A percentile compares a stretch with the other conserved stretches of the same genome.
These are phyloP conservation scores for Yarrowia deformans DNA, from an alignment of 805 yeast species.

Conservation along the genomic window DNA sequence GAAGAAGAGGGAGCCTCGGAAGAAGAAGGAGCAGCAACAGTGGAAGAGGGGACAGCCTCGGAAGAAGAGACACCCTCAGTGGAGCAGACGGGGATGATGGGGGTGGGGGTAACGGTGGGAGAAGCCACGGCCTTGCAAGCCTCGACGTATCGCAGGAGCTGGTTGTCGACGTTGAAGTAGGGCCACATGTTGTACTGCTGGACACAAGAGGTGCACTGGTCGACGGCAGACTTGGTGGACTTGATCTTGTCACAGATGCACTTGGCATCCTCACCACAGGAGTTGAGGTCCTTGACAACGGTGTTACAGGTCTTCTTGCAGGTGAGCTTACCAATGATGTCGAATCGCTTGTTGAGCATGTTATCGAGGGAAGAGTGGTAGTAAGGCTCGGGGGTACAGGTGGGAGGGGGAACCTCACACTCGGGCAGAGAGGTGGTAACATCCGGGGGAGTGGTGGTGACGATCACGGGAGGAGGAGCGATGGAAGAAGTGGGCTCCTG, in stretches of 20 bases:
- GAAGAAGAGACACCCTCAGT: slow-evolving; percentile 70
- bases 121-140: slow-evolving; percentile 51
- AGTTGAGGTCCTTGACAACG: slow-evolving; percentile 6
- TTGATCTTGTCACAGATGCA: slow-evolving; percentile 34
- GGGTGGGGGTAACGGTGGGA: slow-evolving; percentile 83
- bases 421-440: slow-evolving; percentile 37
- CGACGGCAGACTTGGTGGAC: slow-evolving; percentile 30
- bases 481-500: slow-evolving; percentile 17
- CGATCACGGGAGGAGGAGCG: slow-evolving; percentile 33
- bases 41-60: slow-evolving; percentile 77
- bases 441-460: slow-evolving; percentile 32
- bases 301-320: slow-evolving; percentile 36
- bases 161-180: slow-evolving; percentile 28
- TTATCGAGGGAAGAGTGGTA: slow-evolving; percentile 29
- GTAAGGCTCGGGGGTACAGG: slow-evolving; percentile 37
- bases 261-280: slow-evolving; percentile 25
- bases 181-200: slow-evolving; percentile 38
- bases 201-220: slow-evolving; percentile 33
- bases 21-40: slow-evolving; percentile 72
- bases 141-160: slow-evolving; percentile 33
- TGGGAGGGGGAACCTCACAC: slow-evolving; percentile 39
- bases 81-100: slow-evolving; percentile 72
- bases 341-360: slow-evolving; percentile 35
- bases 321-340: slow-evolving; percentile 30
- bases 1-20: slow-evolving; percentile 53